A percentile compares a stretch with the other conserved stretches of the same genome.
phyloP scores from a whole-genome alignment of 2,329 filamentous ascomycete species.

The Dactylellina cionopaga region DNA sequence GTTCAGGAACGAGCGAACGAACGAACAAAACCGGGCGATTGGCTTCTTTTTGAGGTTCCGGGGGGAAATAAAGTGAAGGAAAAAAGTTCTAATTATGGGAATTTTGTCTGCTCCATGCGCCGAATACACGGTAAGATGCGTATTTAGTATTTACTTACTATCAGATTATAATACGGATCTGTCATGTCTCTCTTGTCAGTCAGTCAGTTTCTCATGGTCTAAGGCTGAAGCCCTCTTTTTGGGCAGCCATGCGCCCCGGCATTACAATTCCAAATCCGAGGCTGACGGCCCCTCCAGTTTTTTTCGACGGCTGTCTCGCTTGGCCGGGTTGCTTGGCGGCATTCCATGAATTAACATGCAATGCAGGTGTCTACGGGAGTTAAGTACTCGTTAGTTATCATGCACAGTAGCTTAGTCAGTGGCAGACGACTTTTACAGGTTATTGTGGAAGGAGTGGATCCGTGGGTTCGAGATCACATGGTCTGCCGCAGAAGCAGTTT shows the following conservation, averaged over 20 bases:
- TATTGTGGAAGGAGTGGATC: too few relatives aligned
- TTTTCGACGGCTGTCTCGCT: background rate
- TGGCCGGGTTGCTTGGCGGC: slow-evolving; percentile 17
- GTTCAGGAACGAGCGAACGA: background rate
- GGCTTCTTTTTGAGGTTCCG: background rate
- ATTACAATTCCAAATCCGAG: slow-evolving; percentile 44
- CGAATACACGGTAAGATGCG: too few relatives aligned
- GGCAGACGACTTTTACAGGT: too few relatives aligned
- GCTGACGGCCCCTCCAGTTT: slow-evolving; percentile 29
- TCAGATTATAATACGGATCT: background rate
- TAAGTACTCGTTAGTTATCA: too few relatives aligned
- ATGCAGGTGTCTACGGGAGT: too few relatives aligned
- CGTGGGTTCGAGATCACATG: too few relatives aligned
- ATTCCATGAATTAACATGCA: too few relatives aligned
- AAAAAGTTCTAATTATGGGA: slow-evolving; percentile 25
- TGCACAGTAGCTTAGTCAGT: slow-evolving; percentile 2
- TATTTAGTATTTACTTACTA: too few relatives aligned
- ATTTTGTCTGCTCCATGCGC: background rate
- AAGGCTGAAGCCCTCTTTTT: slow-evolving; percentile 13
- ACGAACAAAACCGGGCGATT: background rate
- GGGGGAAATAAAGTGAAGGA: background rate
- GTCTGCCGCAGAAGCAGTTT: too few relatives aligned
- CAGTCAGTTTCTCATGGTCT: too few relatives aligned
- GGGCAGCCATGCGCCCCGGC: background rate
- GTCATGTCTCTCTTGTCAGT: too few relatives aligned